Evolutionary conservation across 805 yeast species (phyloP).

Genomic region (Metschnikowia similis): DNA sequence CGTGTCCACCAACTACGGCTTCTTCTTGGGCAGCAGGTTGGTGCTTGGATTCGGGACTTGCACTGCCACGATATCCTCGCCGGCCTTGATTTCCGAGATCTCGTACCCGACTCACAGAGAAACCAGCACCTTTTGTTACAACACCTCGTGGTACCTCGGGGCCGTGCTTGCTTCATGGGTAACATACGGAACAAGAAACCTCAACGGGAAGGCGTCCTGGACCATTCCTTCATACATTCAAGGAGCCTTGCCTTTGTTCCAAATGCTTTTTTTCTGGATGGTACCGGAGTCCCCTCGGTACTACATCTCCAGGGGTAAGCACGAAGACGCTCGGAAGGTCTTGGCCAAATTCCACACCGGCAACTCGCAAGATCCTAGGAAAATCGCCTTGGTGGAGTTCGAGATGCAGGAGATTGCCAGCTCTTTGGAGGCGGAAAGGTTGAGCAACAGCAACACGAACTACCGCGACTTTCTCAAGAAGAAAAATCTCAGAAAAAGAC

Average conservation of each 20-base stretch:
- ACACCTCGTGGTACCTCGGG: slow-evolving; percentile 51
- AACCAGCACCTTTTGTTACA: slow-evolving; percentile 36
- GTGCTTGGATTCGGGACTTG: slow-evolving; percentile 46
- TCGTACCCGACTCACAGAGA: slow-evolving; percentile 42
- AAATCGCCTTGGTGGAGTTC: slow-evolving; percentile 17
- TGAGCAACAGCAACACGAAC: slow-evolving; percentile 24
- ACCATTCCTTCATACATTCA: slow-evolving; percentile 53
- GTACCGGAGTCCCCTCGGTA: slow-evolving; percentile 52
- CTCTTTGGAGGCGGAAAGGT: slow-evolving; percentile 36
- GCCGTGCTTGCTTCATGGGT: slow-evolving; percentile 52
- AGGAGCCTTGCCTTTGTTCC: slow-evolving; percentile 43
- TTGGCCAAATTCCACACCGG: slow-evolving; percentile 41
- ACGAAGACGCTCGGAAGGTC: slow-evolving; percentile 40
- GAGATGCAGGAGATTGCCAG: slow-evolving; percentile 24
- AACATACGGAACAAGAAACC: slow-evolving; percentile 41
- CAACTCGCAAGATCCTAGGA: slow-evolving; percentile 24
- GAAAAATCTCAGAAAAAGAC: slow-evolving; percentile 40
- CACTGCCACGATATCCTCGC: slow-evolving; percentile 41
- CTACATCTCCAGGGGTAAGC: slow-evolving; percentile 36
- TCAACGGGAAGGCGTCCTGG: slow-evolving; percentile 36
- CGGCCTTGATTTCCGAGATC: slow-evolving; percentile 48
- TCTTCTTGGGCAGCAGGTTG: slow-evolving; percentile 43
- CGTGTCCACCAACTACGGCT: slow-evolving; percentile 25
- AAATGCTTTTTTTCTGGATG: slow-evolving; percentile 18
- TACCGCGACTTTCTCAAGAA: slow-evolving; percentile 38